phyloP scores from a whole-genome alignment of 495 filamentous ascomycete species.

The Staphylotrichum longicolle region DNA sequence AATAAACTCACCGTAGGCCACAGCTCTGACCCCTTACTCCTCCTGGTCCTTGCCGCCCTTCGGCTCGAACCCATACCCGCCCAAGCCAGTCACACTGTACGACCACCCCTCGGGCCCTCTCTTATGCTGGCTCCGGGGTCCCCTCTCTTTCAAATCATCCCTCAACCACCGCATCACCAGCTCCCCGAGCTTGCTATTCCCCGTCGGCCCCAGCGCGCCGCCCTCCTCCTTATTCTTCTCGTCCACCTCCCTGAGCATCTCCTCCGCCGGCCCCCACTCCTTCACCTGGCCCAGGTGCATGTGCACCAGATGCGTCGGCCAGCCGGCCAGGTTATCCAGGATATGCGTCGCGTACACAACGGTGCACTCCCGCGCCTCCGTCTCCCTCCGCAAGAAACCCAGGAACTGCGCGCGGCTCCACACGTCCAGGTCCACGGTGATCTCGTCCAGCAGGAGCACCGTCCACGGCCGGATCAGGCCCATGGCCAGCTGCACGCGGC shows the following conservation, averaged over 20 bases:
- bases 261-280: slow-evolving; percentile 71
- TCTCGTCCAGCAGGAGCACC: slow-evolving; percentile 89
- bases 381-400: slow-evolving; percentile 82
- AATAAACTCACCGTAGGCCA: not conserved
- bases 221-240: slow-evolving; percentile 38
- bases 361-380: slow-evolving; percentile 74
- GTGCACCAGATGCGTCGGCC: slow-evolving; percentile 94
- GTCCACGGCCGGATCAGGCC: slow-evolving; percentile 90
- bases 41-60: slow-evolving; percentile 28
- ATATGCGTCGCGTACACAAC: slow-evolving; percentile 99
- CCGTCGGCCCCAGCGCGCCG: slow-evolving; percentile 42
- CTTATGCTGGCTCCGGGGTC: slow-evolving; percentile 63
- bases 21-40: not conserved
- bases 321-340: slow-evolving; percentile 83
- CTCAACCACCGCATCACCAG: slow-evolving; percentile 85
- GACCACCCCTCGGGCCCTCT: slow-evolving; percentile 64
- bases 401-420: slow-evolving; percentile 81
- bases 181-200: slow-evolving; percentile 75
- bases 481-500: slow-evolving; percentile 94
- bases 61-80: slow-evolving; percentile 80
- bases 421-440: slow-evolving; percentile 94
- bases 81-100: slow-evolving; percentile 67
- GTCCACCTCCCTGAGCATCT: slow-evolving; percentile 36
- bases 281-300: slow-evolving; percentile 86
- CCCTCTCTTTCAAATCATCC: slow-evolving; percentile 76